phyloP scores from a whole-genome alignment of 352 stramenopile species.

The Globisporangium nunn region DNA sequence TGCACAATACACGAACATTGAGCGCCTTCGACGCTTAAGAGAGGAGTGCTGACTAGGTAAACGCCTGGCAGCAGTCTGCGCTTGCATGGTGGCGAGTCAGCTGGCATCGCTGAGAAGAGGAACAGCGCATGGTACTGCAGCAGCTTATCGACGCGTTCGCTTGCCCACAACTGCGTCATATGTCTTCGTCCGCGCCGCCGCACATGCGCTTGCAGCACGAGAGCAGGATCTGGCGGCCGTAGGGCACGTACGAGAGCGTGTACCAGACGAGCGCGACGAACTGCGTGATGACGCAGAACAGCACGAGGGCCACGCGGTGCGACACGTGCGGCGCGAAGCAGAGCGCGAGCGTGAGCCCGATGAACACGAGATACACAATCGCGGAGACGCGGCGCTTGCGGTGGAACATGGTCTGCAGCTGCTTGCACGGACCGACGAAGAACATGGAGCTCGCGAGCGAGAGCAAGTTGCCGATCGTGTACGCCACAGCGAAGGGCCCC shows the following conservation, averaged over 20 bases:
- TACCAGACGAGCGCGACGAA: constrained; percentile 82
- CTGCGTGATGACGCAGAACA: constrained; percentile 71
- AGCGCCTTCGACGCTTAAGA: too few species aligned
- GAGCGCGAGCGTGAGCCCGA: constrained; percentile 64
- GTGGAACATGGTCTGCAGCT: constrained; percentile 81
- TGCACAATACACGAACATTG: too few species aligned
- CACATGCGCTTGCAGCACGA: constrained; percentile 61
- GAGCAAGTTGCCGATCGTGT: constrained; percentile 82
- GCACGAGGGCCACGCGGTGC: constrained; percentile 59
- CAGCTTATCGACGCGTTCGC: too few species aligned
- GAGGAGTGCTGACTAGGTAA: neutral
- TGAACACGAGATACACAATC: constrained; percentile 71
- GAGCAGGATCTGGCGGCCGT: constrained; percentile 62
- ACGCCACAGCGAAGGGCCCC: constrained; percentile 76
- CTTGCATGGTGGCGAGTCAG: too few species aligned
- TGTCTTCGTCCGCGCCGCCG: constrained; percentile 38
- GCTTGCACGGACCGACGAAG: constrained; percentile 79
- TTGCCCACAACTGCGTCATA: constrained; percentile 14
- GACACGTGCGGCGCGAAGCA: constrained; percentile 67
- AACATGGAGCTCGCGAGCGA: constrained; percentile 79
- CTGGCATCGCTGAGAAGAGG: too few species aligned
- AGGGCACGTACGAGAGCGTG: constrained; percentile 85
- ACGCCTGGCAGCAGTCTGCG: neutral
- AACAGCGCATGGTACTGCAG: neutral
- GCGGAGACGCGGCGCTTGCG: constrained; percentile 64